Conservation (phyloP, 2,329 filamentous ascomycete genomes). For the Apiospora kogelbergensis region DNA sequence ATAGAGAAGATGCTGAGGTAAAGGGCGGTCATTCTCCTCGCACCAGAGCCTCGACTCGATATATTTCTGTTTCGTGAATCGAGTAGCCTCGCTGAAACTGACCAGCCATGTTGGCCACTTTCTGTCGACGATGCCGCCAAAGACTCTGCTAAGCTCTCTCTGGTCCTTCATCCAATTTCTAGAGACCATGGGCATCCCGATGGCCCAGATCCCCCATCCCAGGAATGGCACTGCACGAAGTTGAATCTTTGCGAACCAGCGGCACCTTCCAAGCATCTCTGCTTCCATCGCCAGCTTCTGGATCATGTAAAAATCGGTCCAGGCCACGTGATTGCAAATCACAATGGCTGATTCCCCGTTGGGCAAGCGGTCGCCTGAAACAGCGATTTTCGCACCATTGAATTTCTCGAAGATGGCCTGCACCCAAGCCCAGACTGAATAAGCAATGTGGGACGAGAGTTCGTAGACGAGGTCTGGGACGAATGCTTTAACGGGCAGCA, state of each 20-base stretch:
- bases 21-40: slow-evolving; percentile 45
- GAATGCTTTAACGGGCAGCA: slow-evolving; percentile 47
- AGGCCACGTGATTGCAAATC: slow-evolving; percentile 59
- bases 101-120: slow-evolving; percentile 63
- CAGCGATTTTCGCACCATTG: slow-evolving; percentile 54
- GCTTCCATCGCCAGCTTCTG: slow-evolving; percentile 54
- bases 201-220: slow-evolving; percentile 64
- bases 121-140: slow-evolving; percentile 50
- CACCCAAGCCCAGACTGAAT: slow-evolving; percentile 56
- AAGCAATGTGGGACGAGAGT: slow-evolving; percentile 54
- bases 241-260: slow-evolving; percentile 63
- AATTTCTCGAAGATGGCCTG: slow-evolving; percentile 54
- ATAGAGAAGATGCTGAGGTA: slow-evolving; percentile 59
- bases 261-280: slow-evolving; percentile 60
- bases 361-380: slow-evolving; percentile 53
- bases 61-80: slow-evolving; percentile 56
- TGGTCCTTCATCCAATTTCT: slow-evolving; percentile 59
- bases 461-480: slow-evolving; percentile 52
- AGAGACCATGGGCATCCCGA: slow-evolving; percentile 64
- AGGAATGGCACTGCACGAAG: slow-evolving; percentile 59
- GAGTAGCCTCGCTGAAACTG: slow-evolving; percentile 63
- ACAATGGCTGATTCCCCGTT: slow-evolving; percentile 59
- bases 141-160: slow-evolving; percentile 56
- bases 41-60: slow-evolving; percentile 53
- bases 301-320: slow-evolving; percentile 66